phyloP scores from a whole-genome alignment of 768 basidiomycete species.

The Flagelloscypha sp. region DNA sequence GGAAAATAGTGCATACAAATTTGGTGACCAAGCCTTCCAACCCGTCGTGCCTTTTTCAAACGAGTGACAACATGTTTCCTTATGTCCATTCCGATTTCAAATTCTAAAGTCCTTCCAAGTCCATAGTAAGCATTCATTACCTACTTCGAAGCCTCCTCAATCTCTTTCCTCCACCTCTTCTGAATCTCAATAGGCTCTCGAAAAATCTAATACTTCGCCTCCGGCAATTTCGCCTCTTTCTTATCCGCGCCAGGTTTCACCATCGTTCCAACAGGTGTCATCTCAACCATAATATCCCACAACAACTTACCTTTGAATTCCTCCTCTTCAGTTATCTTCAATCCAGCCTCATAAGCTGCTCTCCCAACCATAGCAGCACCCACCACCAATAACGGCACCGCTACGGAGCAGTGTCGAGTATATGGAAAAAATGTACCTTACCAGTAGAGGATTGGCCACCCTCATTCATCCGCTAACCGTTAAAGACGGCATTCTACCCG shows the following conservation, averaged over 20 bases:
- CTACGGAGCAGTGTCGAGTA: conserved; percentile 5
- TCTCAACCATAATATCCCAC: conserved; percentile 95
- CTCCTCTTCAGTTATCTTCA: conserved; percentile 21
- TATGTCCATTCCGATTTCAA: too few relatives aligned
- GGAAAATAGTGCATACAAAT: too few relatives aligned
- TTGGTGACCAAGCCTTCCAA: too few relatives aligned
- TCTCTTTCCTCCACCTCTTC: conserved; percentile 73
- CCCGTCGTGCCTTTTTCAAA: too few relatives aligned
- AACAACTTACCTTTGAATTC: conserved; percentile 53
- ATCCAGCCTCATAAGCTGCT: conserved; percentile 59
- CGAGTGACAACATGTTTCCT: too few relatives aligned
- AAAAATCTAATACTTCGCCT: conserved; percentile 94
- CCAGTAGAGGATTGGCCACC: conserved; percentile 98
- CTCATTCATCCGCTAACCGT: conserved; percentile 99
- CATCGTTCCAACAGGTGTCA: conserved; percentile 79
- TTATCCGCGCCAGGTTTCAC: conserved; percentile 54
- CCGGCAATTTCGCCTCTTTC: conserved; percentile 67
- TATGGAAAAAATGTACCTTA: conserved; percentile 40
- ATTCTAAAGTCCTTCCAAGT: too few relatives aligned
- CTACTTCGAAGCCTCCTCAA: conserved; percentile 72
- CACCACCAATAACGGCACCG: too few relatives aligned
- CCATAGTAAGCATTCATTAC: too few relatives aligned
- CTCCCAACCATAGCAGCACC: conserved; percentile 93
- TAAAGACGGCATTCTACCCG: conserved; percentile 85
- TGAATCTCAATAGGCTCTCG: conserved; percentile 83